Base-by-base conservation (phyloP, 108 stramenopile species). In the Tribonema minus region DNA sequence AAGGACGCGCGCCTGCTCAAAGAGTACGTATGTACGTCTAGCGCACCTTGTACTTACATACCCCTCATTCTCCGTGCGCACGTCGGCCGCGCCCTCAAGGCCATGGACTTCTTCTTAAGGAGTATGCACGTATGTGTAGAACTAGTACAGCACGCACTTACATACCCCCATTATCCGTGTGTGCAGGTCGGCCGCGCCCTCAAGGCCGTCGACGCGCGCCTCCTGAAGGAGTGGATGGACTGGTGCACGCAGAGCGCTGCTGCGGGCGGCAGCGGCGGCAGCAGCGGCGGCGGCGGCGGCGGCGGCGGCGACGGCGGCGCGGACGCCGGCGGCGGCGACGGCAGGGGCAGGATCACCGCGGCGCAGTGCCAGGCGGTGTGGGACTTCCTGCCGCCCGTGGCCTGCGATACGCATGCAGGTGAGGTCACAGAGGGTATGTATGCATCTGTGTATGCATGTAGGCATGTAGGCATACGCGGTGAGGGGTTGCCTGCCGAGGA, bases 141-240 rank as follows among this genome's bases (percentile, higher is more conserved):
- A 54, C 9, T 33, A 3, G 63, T 64, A 64, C 32, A 27, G 63
- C 26, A n/a, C 9, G 23, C 27, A 28, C 63, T 27, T n/a, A n/a
- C n/a, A n/a, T n/a, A n/a, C n/a, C n/a, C n/a, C n/a, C n/a, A n/a
- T n/a, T n/a, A n/a, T n/a, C n/a, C 2, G 0, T 23, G 12, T 38
- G 4, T n/a, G 30, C 46, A 82, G 80, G 79, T 82, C 7, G 80
- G 80, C 26, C 79, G 81, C 5, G 79, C 79, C 23, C 70, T 82
- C 25, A 82, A 82, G 67, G 78, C 72, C 63, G 81, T 82, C 20
- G 80, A 80, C 79, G 39, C 64, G 5, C 81, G 72, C 6, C 79
- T 81, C 1, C 79, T 79, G 36, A 20, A 67, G 32, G 67, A 79
- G n/a, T 79, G 77, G 77, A 79, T 46, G 3, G 30, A 40, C 20